Percentiles rank a stretch among this genome's conserved stretches.
These are phyloP conservation scores for Onygenales sp. DNA, from an alignment of 2,329 filamentous ascomycete species.

Conservation along the genomic window DNA sequence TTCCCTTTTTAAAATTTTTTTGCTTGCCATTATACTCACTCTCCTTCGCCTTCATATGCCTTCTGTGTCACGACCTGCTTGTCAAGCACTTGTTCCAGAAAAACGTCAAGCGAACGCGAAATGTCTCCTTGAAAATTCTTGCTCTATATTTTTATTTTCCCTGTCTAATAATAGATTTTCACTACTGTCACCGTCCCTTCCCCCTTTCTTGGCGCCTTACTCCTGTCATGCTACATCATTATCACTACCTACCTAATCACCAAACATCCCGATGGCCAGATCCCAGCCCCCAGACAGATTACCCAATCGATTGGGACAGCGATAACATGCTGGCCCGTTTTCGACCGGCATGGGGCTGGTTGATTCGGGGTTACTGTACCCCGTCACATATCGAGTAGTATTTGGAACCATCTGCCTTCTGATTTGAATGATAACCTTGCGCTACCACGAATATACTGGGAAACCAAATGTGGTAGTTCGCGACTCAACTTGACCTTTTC, in stretches of 20 bases:
- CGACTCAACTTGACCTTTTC: not conserved
- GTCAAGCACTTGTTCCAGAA: not conserved
- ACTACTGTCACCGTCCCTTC: too few species aligned
- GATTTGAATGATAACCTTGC: not conserved
- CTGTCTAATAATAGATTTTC: constrained; percentile 1
- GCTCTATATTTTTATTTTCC: not conserved
- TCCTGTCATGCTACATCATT: too few species aligned
- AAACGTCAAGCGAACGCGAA: constrained; percentile 1
- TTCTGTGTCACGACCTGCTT: not conserved
- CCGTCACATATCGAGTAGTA: not conserved
- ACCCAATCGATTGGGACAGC: too few species aligned
- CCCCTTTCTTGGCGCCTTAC: too few species aligned
- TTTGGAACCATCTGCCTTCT: not conserved
- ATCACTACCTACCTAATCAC: too few species aligned
- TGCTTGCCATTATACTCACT: not conserved
- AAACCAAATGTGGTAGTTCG: not conserved
- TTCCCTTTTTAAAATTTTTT: not conserved
- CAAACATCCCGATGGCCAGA: too few species aligned
- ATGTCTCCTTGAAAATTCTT: not conserved
- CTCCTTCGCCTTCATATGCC: not conserved
- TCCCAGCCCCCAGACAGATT: too few species aligned
- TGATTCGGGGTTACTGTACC: not conserved
- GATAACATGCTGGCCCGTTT: too few species aligned
- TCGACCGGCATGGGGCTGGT: too few species aligned
- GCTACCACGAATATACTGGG: not conserved